Conservation (phyloP, 2,329 filamentous ascomycete species). For the Epichloe brachyelytri region DNA sequence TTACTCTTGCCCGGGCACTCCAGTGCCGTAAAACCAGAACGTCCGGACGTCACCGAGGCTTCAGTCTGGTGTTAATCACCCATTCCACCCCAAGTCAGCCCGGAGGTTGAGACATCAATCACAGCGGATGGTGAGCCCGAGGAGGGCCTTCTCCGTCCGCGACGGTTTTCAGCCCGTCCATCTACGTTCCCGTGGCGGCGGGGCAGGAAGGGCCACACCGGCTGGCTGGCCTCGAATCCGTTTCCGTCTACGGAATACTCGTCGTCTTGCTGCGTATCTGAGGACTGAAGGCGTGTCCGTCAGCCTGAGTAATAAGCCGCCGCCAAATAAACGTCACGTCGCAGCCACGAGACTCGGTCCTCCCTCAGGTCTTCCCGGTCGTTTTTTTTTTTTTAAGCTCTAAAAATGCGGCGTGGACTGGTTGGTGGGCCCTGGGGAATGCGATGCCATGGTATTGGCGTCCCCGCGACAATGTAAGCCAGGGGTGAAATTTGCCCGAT, state of each 20-base stretch:
- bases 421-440: background rate
- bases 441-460: background rate
- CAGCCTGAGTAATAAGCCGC: background rate
- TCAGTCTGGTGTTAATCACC: background rate
- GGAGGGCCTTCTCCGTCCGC: background rate
- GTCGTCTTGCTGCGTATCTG: background rate
- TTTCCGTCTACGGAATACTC: too few species aligned
- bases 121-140: background rate
- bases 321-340: background rate
- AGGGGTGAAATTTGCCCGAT: background rate
- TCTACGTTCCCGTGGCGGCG: background rate
- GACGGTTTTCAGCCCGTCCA: background rate
- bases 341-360: background rate
- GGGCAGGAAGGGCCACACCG: background rate
- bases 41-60: background rate
- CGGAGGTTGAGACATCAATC: background rate
- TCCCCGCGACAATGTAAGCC: background rate
- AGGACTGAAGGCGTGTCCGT: background rate
- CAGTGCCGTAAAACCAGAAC: background rate
- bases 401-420: too few species aligned
- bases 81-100: background rate
- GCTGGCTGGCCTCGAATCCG: too few species aligned
- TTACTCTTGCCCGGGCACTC: background rate
- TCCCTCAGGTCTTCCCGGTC: background rate
- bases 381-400: too few species aligned